These are phyloP conservation scores for Debaryomyces subglobosus DNA, from an alignment of 1,139 yeast genomes.

Conservation along the genomic window DNA sequence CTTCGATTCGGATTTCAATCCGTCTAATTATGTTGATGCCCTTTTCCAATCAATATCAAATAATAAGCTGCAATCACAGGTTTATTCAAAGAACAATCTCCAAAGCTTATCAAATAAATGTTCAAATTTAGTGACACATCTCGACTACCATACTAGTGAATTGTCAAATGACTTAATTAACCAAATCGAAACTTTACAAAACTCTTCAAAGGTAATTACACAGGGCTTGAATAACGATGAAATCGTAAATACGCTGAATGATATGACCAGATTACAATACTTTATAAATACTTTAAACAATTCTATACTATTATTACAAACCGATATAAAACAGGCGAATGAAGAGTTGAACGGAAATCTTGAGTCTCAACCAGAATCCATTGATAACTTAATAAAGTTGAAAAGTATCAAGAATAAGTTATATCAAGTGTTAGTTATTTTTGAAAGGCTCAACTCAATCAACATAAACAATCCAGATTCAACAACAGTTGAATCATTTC, in stretches of 20 bases:
- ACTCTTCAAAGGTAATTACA: constrained; percentile 41
- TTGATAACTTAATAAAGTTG: constrained; percentile 47
- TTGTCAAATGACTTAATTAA: constrained; percentile 53
- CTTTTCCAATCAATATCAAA: constrained; percentile 31
- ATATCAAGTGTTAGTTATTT: constrained; percentile 43
- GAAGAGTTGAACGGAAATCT: constrained; percentile 15
- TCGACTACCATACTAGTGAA: constrained; percentile 64
- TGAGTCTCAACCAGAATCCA: constrained; percentile 21
- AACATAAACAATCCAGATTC: constrained; percentile 22
- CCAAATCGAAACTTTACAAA: constrained; percentile 47
- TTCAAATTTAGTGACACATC: constrained; percentile 51
- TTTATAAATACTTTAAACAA: constrained; percentile 61
- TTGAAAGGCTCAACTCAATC: constrained; percentile 40
- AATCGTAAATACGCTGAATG: constrained; percentile 7
- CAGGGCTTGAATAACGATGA: constrained; percentile 11
- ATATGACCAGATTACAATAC: constrained; percentile 58
- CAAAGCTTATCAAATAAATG: constrained; percentile 33
- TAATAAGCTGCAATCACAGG: constrained; percentile 12
- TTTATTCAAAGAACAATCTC: constrained; percentile 27
- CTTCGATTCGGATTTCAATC: constrained; percentile 43
- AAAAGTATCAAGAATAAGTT: constrained; percentile 49
- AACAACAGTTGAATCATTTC: constrained; percentile 33
- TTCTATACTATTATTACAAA: constrained; percentile 56
- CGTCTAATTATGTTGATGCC: constrained; percentile 42
- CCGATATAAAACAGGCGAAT: constrained; percentile 44